Base-by-base conservation (phyloP, 2,329 filamentous ascomycete species). In the Aspergillus viridinutans region DNA sequence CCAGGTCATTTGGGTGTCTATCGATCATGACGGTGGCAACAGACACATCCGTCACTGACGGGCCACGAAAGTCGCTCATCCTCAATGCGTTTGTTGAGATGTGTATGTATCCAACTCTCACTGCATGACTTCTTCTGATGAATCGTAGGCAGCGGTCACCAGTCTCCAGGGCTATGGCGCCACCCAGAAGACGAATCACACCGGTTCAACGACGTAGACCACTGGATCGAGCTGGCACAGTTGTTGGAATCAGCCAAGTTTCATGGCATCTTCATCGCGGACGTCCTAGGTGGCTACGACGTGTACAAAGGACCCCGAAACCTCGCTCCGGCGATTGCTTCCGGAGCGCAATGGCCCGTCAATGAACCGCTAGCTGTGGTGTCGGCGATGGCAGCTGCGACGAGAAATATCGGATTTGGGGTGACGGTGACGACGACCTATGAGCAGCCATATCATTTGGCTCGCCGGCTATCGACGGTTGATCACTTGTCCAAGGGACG, bases 271-370 rank as follows among this genome's bases (percentile, higher is more conserved):
- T 88, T 88, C 69, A 85, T 88, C 53, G 85, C 85, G 0, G 85
- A 88, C 66, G 84, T 87, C 0, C 77, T 89, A 1, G 81, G 84
- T 3, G 84, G 84, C 5, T 89, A 89, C 66, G 86, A 90, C 74
- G 85, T 89, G 4, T 90, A 88, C 72, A 84, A 84, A 58, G 81
- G 85, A 0, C 83, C 83, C 0, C 72, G 76, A 3, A 86, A 83
- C 58, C 76, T 89, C 2, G 79, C 81, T 3, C 81, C 86, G 0
- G 83, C 85, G 0, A 81, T 88, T 50, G 69, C 79, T 0, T 83
- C 84, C 0, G 87, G 85, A 1, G 84, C 86, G 0, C 87, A 90
- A 69, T 89, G 85, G 81, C 87, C 87, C 0, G 84, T 89, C n/a
- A 88, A 87, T 58, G 86, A 90, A 67, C 86, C 86, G 0, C 66